phyloP scores from a whole-genome alignment of 106 monocot species.

The Apostasia shenzhenica region DNA sequence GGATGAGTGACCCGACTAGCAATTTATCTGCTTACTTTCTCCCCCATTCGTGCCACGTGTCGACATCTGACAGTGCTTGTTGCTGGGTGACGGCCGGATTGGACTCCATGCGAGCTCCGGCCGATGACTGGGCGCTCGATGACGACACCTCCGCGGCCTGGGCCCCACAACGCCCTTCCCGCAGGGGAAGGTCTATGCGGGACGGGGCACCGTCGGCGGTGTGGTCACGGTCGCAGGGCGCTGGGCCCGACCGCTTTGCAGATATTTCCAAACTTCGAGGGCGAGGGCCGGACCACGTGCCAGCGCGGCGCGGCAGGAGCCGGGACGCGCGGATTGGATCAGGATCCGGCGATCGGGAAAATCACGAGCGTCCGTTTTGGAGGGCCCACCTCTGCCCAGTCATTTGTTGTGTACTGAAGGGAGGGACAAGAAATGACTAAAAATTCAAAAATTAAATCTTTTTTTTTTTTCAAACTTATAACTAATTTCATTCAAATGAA shows the following conservation, averaged over 20 bases:
- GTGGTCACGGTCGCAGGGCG: background rate
- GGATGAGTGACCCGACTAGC: no score
- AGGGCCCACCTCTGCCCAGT: background rate
- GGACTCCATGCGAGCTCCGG: no score
- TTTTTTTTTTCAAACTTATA: no score
- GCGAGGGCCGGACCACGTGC: background rate
- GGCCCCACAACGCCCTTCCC: background rate
- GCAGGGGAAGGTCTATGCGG: background rate
- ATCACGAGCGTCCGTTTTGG: background rate
- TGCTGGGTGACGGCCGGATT: no score
- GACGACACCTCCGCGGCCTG: background rate
- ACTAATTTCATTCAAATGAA: no score
- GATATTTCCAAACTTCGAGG: constrained; percentile 2
- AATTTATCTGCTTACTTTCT: no score
- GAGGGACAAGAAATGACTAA: no score
- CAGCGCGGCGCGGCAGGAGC: background rate
- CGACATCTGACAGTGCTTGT: no score
- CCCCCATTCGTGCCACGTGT: no score
- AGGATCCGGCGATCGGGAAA: background rate
- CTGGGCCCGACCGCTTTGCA: background rate
- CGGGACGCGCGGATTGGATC: background rate
- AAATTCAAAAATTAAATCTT: no score
- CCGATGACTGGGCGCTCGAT: background rate
- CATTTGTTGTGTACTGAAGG: background rate
- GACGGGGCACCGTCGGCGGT: background rate